phyloP scores from a whole-genome alignment of 768 basidiomycete species.

The Saitozyma sp. region DNA sequence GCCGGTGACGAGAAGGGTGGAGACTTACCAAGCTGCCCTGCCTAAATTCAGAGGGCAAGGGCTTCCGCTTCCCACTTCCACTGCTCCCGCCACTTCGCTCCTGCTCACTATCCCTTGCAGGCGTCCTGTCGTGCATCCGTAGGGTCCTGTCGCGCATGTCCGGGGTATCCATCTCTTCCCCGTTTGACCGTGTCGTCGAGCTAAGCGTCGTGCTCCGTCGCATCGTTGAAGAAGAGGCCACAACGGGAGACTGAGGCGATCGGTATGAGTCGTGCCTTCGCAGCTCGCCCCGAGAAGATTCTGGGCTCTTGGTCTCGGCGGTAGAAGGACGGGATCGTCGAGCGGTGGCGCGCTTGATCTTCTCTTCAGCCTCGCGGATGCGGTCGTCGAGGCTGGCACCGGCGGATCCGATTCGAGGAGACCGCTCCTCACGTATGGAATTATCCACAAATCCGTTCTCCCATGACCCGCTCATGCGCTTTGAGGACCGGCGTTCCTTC shows the following conservation, averaged over 20 bases:
- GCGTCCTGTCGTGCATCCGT: background rate
- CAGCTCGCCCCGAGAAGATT: background rate
- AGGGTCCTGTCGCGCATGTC: background rate
- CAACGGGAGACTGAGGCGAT: too few relatives aligned
- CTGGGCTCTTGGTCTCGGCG: background rate
- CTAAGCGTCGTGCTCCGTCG: conserved; percentile 7
- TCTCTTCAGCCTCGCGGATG: conserved; percentile 23
- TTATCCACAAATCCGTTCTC: background rate
- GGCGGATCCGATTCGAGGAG: background rate
- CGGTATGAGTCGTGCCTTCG: too few relatives aligned
- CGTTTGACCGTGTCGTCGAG: background rate
- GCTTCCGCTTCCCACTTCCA: conserved; percentile 33
- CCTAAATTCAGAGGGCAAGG: conserved; percentile 35
- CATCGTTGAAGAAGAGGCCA: background rate
- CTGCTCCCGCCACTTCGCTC: conserved; percentile 37
- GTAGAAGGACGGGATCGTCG: conserved; percentile 1
- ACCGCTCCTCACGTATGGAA: background rate
- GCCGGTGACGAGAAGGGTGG: too few relatives aligned
- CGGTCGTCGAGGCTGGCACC: conserved; percentile 10
- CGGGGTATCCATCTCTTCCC: background rate
- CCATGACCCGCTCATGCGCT: background rate
- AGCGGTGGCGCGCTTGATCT: conserved; percentile 9
- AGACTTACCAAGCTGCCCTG: conserved; percentile 21
- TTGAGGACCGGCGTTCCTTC: background rate
- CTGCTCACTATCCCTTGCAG: conserved; percentile 10